Conservation (phyloP, 345 rosid genomes). For the Eucalyptus tenuipes region DNA sequence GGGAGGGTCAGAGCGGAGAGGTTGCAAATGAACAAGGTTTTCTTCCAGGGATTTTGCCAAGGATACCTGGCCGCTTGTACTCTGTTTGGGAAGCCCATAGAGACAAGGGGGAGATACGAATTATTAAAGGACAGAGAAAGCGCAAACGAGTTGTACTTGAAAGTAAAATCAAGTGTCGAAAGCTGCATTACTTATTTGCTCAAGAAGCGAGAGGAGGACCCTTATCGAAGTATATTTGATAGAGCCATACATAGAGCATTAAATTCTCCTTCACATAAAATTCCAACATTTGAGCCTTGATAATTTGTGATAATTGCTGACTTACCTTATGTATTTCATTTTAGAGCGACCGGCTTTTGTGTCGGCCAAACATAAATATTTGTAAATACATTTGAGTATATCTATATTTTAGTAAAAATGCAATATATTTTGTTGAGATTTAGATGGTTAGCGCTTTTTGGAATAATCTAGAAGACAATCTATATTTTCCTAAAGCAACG, state of each 20-base stretch:
- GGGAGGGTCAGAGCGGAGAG: conserved; percentile 23
- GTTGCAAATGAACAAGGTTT: conserved; percentile 20
- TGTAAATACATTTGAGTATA: not conserved
- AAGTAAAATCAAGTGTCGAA: conserved; percentile 48
- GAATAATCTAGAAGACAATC: not conserved
- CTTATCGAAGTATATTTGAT: conserved; percentile 36
- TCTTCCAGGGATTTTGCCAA: conserved; percentile 19
- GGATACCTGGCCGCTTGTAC: conserved; percentile 40
- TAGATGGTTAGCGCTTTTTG: not conserved
- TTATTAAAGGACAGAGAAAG: conserved; percentile 33
- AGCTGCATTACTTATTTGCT: conserved; percentile 36
- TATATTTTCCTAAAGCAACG: not conserved
- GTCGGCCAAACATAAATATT: not conserved
- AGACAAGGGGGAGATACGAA: conserved; percentile 29
- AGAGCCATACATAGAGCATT: conserved; percentile 24
- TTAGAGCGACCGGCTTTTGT: not conserved
- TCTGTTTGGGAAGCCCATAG: conserved; percentile 42
- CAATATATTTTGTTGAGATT: not conserved
- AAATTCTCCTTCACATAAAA: conserved; percentile 26
- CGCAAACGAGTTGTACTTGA: conserved; percentile 32
- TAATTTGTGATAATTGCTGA: not conserved
- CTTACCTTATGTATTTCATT: not conserved
- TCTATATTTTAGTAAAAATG: not conserved
- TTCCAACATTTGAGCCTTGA: conserved; percentile 52
- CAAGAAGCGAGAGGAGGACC: conserved; percentile 51